Evolutionary conservation across 139 green algal genomes (phyloP), one percentile per base, ranked within the genome.

Genomic region (Chlamydomonas schloesseri): DNA sequence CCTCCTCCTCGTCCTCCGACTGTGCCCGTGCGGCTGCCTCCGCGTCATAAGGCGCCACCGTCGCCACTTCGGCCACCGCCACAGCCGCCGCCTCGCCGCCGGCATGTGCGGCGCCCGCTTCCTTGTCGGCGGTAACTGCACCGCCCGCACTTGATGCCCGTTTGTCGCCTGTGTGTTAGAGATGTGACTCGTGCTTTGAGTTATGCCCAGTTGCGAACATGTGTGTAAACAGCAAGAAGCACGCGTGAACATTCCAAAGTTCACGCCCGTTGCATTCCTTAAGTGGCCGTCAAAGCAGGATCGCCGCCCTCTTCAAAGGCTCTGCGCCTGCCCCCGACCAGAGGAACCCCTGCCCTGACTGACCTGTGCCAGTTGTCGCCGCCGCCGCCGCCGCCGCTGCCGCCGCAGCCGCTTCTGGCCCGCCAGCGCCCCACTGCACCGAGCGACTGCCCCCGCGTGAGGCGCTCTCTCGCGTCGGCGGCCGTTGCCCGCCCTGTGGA

Each of bases 1-100:
- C 76, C 42, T 83, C 76, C 23, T 73, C 76, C 76, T 83, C 76
- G 31, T 83, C 76, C 60, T 73, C 76, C 37, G 60, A 73, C 20
- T 83, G 57, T 28, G 28, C 9, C 50, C 23, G 28, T 18, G 34
- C 33, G 21, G 2, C 33, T 55, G 74, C 53, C 31, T 21, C n/a
- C 55, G 47, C 70, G 33, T 33, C 36, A 11, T 17, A 14, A 36
- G 31, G 31, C 70, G 70, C 47, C 29, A n/a, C 17, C 74, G 50
- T 55, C 14, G 74, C 55, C 55, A 10, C 73, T 28, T 14, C 28
- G 37, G 31, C 53, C 15, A 21, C 29, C 5, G 53, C 28, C 14
- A 5, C 33, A 10, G 73, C 8, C 0, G 73, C 20, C 28, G 28
- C 1, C 47, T 9, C 71, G 13, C 31, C 31, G 55, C 73, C 55